phyloP scores from a whole-genome alignment of 164 flowering plant species.

The Kingdonia uniflora region DNA sequence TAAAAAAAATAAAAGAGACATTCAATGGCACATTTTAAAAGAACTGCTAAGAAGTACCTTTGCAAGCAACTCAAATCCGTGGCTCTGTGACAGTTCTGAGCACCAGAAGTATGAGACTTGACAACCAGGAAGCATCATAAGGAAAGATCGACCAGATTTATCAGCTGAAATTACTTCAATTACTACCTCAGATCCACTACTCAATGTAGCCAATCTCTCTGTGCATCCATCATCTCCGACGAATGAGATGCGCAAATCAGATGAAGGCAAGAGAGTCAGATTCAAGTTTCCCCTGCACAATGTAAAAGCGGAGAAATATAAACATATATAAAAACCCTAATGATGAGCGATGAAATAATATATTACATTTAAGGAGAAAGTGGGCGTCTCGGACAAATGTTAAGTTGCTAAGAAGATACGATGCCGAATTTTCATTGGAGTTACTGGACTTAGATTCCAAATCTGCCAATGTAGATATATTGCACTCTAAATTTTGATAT shows the following conservation, averaged over 20 bases:
- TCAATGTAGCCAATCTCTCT: constrained; percentile 8
- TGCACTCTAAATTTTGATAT: too few species aligned
- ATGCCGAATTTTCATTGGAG: too few species aligned
- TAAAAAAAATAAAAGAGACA: not conserved
- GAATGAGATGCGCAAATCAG: constrained; percentile 72
- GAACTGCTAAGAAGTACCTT: constrained; percentile 37
- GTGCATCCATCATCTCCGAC: constrained; percentile 41
- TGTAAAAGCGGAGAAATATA: not conserved
- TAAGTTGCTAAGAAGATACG: too few species aligned
- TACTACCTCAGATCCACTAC: constrained; percentile 20
- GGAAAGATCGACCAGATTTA: constrained; percentile 69
- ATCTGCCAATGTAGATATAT: too few species aligned
- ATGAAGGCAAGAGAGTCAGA: constrained; percentile 71
- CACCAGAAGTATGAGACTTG: constrained; percentile 67
- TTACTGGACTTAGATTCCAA: too few species aligned
- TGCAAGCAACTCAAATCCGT: constrained; percentile 61
- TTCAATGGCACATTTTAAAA: not conserved
- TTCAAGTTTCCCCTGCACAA: constrained; percentile 71
- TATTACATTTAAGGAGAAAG: not conserved
- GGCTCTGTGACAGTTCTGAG: constrained; percentile 68
- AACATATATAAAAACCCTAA: not conserved
- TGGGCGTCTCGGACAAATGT: too few species aligned
- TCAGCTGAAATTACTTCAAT: constrained; percentile 67
- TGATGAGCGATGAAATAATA: not conserved
- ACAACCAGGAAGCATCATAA: constrained; percentile 34